Evolutionary conservation across 2,329 filamentous ascomycete genomes (phyloP), one percentile per base, ranked within the genome.

Genomic region (Diaporthe citriasiana): DNA sequence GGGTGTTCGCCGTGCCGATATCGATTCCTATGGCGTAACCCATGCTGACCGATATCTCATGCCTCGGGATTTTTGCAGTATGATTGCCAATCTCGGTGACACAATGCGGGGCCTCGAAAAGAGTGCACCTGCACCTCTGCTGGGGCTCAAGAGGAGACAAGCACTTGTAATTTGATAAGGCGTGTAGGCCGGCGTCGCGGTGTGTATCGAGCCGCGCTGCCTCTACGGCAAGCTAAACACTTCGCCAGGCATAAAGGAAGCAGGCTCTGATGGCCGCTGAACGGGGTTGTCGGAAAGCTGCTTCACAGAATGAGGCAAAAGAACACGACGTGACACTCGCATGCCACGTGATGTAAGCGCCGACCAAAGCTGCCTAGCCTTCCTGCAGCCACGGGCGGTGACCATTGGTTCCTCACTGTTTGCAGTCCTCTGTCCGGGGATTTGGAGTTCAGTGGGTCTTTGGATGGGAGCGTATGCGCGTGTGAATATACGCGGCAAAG

Each of bases 1-100:
- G 53, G 19, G 53, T 56, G 53, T 56, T 56, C 7, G 53, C 53
- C 53, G 53, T 56, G 53, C 53, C 53, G 53, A 56, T 56, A 17
- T 56, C 53, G 53, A 56, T 56, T 33, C 53, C 53, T 33, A 56
- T 56, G 4, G 53, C 53, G 27, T 33, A 33, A 7, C 27, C 13
- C 53, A 56, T 55, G 3, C 51, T 55, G 15, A 17, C 4, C 4
- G 15, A 7, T 19, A 17, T 45, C 15, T 35, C 33, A 35, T 35
- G 33, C 33, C 42, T 22, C 13, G 1, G 17, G 42, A n/a, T 7
- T 6, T 19, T 7, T 47, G 42, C 17, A 17, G 19, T 19, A 7
- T 19, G 42, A 47, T 2, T 47, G 45, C 19, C 45, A 19, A 22
- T 47, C 3, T 47, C 45, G 45, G 45, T 47, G 45, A 22, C 45